Evolutionary conservation across 768 basidiomycete genomes (phyloP).

Genomic region (Rubroboletus satanas): DNA sequence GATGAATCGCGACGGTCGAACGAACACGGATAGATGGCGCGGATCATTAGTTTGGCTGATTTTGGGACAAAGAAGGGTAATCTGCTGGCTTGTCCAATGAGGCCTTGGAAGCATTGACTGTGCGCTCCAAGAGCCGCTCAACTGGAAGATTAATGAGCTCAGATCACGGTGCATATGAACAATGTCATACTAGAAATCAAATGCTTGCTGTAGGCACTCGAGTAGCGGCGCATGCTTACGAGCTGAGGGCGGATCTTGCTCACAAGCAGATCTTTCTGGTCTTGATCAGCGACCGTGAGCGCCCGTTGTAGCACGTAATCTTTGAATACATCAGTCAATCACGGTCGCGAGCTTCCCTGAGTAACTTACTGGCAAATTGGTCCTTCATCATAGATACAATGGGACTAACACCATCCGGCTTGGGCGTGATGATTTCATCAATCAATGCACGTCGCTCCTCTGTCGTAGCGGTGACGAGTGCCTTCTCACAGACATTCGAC

Average conservation of each 20-base stretch:
- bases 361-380: slow-evolving; percentile 78
- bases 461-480: slow-evolving; percentile 59
- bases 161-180: neutral
- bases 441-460: slow-evolving; percentile 68
- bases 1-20: slow-evolving; percentile 10
- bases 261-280: slow-evolving; percentile 67
- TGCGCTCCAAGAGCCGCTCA: slow-evolving; percentile 64
- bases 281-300: slow-evolving; percentile 60
- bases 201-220: slow-evolving; percentile 75
- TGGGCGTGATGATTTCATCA: slow-evolving; percentile 72
- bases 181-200: slow-evolving; percentile 65
- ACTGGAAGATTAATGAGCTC: slow-evolving; percentile 39
- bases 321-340: slow-evolving; percentile 26
- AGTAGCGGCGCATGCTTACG: slow-evolving; percentile 63
- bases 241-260: slow-evolving; percentile 64
- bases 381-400: slow-evolving; percentile 80
- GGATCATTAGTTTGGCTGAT: slow-evolving; percentile 20
- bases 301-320: slow-evolving; percentile 88
- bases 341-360: neutral
- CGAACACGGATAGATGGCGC: slow-evolving; percentile 1
- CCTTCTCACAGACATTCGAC: slow-evolving; percentile 95
- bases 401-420: slow-evolving; percentile 61
- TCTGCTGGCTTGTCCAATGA: slow-evolving; percentile 29
- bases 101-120: slow-evolving; percentile 28
- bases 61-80: slow-evolving; percentile 28